Base-by-base conservation (phyloP, 306 rosid species). In the Begonia peltatifolia region DNA sequence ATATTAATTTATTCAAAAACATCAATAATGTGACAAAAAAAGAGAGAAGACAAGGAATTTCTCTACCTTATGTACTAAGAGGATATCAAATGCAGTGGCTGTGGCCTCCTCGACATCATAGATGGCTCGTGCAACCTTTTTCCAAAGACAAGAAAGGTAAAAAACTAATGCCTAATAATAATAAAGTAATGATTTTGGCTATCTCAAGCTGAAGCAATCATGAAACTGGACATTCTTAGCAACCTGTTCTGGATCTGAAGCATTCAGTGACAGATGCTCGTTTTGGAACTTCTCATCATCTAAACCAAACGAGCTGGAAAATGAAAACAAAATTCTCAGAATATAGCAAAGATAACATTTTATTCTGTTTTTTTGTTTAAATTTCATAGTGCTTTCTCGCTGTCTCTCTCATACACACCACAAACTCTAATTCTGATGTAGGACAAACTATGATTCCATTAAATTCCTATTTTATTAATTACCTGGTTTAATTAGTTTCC, bases 41-140 rank as follows among this genome's bases (percentile, higher is more conserved):
- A 11, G 18, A 59, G 18, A 66, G 36, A 44, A 60, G 35, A 48
- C 10, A 4, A 16, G 42, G 50, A 58, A 48, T 50, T 12, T 17
- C 16, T 14, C 35, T 71, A 90, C 95, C 88, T 86, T 90, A 64
- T 68, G 72, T 57, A 71, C 82, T 63, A 80, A 62, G 74, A 90
- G 83, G 60, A 90, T 80, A 47, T 86, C 99, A 62, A 86, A 86
- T 44, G 95, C 94, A 56, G 51, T 73, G 51, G 84, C 74, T 20
- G 95, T 86, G 62, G 99, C 95, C 84, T 90, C 99, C 71, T 90
- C 95, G 44, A 90, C 89, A 64, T 90, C 99, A 66, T 83, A 90
- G 57, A 90, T 71, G 55, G 95, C 99, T 69, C 84, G 76, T 41
- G 86, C 94, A 76, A 83, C 77, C 99, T 86, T 59, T 64, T 41